Conservation (phyloP, 2,329 filamentous ascomycete species). For the Calonectria pseudoturangicola region DNA sequence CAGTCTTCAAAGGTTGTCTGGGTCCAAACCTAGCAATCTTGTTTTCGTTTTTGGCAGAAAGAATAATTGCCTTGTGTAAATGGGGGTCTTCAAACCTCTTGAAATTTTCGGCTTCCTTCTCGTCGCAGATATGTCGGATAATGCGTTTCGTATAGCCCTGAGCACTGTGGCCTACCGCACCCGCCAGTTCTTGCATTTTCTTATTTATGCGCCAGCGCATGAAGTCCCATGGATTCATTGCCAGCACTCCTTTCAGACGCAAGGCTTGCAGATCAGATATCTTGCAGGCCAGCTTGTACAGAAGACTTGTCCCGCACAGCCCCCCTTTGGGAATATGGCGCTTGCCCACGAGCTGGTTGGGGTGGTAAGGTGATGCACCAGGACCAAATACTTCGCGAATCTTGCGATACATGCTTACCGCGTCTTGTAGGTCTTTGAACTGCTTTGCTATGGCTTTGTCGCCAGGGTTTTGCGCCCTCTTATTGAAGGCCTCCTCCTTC, state of each 20-base stretch:
- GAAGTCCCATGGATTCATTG: constrained; percentile 63
- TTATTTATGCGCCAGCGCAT: constrained; percentile 56
- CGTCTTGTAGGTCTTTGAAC: constrained; percentile 46
- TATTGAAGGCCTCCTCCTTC: not conserved
- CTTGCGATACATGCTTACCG: constrained; percentile 58
- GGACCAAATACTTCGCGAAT: constrained; percentile 60
- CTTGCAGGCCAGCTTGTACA: constrained; percentile 60
- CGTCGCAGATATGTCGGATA: constrained; percentile 45
- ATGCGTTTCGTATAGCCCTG: constrained; percentile 39
- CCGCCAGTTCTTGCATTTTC: not conserved
- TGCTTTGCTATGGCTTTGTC: not conserved
- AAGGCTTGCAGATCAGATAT: constrained; percentile 57
- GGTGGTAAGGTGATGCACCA: constrained; percentile 55
- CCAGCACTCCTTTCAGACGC: constrained; percentile 48
- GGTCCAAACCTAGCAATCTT: not conserved
- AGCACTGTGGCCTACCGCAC: constrained; percentile 20
- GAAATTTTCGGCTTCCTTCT: not conserved
- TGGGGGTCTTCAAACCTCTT: constrained; percentile 53
- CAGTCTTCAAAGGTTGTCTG: too few relatives aligned
- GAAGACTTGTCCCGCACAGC: constrained; percentile 58
- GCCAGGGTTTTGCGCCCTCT: not conserved
- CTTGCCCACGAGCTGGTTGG: constrained; percentile 61
- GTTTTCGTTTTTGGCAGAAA: constrained; percentile 48
- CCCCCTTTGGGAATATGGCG: constrained; percentile 56
- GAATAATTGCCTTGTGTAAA: constrained; percentile 55